Base-by-base conservation (phyloP, 2,329 filamentous ascomycete genomes). In the Sclerotinia borealis region DNA sequence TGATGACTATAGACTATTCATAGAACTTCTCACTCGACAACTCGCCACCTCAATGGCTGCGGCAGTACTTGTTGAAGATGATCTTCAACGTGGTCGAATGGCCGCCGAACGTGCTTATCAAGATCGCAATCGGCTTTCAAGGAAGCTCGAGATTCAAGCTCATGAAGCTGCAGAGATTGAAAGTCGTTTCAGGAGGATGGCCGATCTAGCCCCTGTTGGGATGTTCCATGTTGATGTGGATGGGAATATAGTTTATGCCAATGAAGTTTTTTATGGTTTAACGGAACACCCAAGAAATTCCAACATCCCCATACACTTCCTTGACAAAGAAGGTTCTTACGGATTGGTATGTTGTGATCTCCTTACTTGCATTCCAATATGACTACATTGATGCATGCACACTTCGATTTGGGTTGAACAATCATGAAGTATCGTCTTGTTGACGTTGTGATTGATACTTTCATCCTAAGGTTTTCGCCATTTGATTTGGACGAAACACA, bases 21-120 rank as follows among this genome's bases (percentile, higher is more conserved):
- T 93, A 41, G 86, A 90, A 69, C 80, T 93, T 1, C 76, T 93
- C 7, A 88, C 86, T 49, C 83, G 90, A 25, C 90, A 93, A 72
- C 79, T 93, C 10, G 89, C 88, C 9, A 93, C 90, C 0, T 92
- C 90, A 0, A 82, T 93, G 74, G 90, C 90, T 1, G 93, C 90
- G 0, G 90, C 93, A 0, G 89, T 93, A 0, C 76, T 95, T 2
- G 92, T 93, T 63, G 90, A 93, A 73, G 90, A 93, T 68, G 91
- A 95, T 72, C 92, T 93, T 67, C 84, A 83, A 65, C 82, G 90
- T 65, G 88, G 89, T 1, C 87, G 91, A 74, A 83, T 81, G 69
- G 90, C 90, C 1, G 90, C 90, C 25, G 85, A 85, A 63, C 79
- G 92, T 43, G 91, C 91, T 11, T 89, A 89, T 2, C 77, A 90